Evolutionary conservation across 768 basidiomycete genomes (phyloP).

Genomic region (Thelephora ganbajun): DNA sequence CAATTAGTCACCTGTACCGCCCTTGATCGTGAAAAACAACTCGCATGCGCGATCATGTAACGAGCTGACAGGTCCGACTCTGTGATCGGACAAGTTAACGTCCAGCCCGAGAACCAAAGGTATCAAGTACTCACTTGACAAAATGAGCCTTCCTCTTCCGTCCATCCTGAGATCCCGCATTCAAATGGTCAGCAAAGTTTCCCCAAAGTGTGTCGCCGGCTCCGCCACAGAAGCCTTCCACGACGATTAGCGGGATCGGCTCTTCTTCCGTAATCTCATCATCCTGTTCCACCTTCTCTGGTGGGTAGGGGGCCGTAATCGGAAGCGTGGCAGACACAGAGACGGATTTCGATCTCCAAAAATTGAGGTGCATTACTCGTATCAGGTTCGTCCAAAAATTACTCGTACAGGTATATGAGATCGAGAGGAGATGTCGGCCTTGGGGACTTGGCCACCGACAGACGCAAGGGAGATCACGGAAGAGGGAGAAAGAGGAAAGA

Average conservation of each 20-base stretch:
- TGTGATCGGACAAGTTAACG: slow-evolving; percentile 9
- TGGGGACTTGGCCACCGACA: too few species aligned
- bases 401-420: too few species aligned
- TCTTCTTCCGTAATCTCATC: background rate
- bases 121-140: slow-evolving; percentile 13
- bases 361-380: too few species aligned
- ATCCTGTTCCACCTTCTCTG: too few species aligned
- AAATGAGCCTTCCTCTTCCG: slow-evolving; percentile 16
- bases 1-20: slow-evolving; percentile 24
- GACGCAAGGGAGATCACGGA: too few species aligned
- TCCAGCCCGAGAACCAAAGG: background rate
- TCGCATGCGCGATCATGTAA: slow-evolving; percentile 41
- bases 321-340: too few species aligned
- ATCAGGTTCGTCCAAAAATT: too few species aligned
- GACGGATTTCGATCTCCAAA: too few species aligned
- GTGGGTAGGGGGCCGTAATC: too few species aligned
- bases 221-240: slow-evolving; percentile 32
- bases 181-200: slow-evolving; percentile 20
- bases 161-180: slow-evolving; percentile 9
- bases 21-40: slow-evolving; percentile 29
- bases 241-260: slow-evolving; percentile 27
- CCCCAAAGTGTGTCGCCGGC: slow-evolving; percentile 27
- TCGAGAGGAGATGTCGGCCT: too few species aligned
- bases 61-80: slow-evolving; percentile 37
- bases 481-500: too few species aligned